Conservation (phyloP, 805 yeast genomes). For the Kodamaea neixiangensis region DNA sequence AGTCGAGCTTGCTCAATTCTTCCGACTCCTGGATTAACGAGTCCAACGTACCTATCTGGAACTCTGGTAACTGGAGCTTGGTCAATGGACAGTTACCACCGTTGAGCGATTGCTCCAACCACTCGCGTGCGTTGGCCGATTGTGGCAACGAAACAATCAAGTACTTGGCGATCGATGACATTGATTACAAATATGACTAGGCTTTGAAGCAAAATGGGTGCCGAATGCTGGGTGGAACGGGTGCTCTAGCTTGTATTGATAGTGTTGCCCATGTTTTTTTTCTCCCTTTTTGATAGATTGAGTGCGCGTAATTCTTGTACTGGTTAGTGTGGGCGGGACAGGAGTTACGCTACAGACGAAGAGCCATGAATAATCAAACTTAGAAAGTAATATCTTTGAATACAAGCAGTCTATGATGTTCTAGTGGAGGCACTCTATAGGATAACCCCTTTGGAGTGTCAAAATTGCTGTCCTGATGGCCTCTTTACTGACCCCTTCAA, state of each 20-base stretch:
- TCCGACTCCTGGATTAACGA: constrained; percentile 88
- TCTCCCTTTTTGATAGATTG: background rate
- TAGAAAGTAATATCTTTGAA: no score
- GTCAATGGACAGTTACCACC: constrained; percentile 57
- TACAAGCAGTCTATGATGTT: no score
- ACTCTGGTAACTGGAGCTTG: constrained; percentile 69
- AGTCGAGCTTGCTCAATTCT: constrained; percentile 79
- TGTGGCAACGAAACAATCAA: constrained; percentile 62
- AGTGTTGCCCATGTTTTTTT: constrained; percentile 5
- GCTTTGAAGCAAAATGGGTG: background rate
- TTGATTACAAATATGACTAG: background rate
- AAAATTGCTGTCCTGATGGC: no score
- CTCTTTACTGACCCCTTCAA: no score
- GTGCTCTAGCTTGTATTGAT: background rate
- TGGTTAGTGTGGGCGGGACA: background rate
- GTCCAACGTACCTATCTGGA: constrained; percentile 94
- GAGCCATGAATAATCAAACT: no score
- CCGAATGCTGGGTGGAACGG: background rate
- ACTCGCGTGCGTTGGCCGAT: constrained; percentile 46
- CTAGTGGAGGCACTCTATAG: no score
- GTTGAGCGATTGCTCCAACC: constrained; percentile 57
- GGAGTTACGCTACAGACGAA: background rate
- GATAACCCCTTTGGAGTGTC: no score
- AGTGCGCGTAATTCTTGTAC: background rate
- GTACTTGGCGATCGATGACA: constrained; percentile 34